Evolutionary conservation across 202 grass and related monocot species (phyloP).

Genomic region (Hordeum pubiflorum): DNA sequence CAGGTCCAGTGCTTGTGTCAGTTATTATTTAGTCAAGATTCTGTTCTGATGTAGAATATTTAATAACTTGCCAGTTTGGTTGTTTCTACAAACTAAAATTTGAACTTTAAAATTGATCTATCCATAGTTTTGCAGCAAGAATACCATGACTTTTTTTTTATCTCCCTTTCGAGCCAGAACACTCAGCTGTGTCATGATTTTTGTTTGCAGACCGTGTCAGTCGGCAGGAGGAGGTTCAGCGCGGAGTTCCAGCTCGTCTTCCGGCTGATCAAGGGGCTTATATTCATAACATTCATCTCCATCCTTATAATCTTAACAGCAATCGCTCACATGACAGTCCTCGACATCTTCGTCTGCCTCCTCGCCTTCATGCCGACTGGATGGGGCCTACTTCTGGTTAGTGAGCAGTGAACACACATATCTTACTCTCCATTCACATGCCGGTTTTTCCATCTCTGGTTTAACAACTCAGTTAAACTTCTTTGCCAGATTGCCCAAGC

Average conservation of each 20-base stretch:
- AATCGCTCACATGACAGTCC: slow-evolving; percentile 77
- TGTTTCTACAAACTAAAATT: not conserved
- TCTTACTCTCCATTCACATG: not conserved
- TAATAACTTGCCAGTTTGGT: not conserved
- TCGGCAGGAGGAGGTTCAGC: slow-evolving; percentile 76
- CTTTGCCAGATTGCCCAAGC: slow-evolving; percentile 65
- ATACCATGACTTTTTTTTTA: not conserved
- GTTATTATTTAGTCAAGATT: not conserved
- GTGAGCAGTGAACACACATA: not conserved
- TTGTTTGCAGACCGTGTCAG: slow-evolving; percentile 57
- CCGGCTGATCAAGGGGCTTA: slow-evolving; percentile 93
- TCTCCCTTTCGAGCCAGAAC: not conserved
- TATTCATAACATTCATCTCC: slow-evolving; percentile 68
- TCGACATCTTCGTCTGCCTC: slow-evolving; percentile 86
- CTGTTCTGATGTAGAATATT: not conserved
- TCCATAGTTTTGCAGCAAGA: not conserved
- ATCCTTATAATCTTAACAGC: slow-evolving; percentile 69
- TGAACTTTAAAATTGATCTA: not conserved
- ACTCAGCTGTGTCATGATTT: slow-evolving; percentile 9
- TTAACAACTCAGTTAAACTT: not conserved
- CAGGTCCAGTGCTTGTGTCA: not conserved
- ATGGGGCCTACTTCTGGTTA: slow-evolving; percentile 91
- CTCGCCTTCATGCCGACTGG: slow-evolving; percentile 94
- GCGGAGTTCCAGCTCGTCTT: slow-evolving; percentile 89
- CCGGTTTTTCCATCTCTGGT: not conserved